Percentiles rank a stretch among this genome's conserved stretches.
Evolutionary conservation across 1,284 basidiomycete species (phyloP).

Genomic region (Tilletia walkeri): DNA sequence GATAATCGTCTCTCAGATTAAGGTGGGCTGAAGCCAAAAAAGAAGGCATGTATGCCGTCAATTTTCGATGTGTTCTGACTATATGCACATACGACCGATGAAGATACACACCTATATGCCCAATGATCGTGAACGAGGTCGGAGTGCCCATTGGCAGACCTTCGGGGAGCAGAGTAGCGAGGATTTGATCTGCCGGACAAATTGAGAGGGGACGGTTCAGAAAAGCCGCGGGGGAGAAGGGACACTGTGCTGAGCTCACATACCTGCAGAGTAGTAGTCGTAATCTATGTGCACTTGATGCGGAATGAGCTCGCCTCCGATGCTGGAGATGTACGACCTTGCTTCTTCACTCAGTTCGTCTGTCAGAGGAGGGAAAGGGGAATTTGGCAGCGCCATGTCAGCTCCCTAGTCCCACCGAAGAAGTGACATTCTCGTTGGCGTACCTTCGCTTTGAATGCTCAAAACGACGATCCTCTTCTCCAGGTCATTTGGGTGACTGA

Average conservation of each 20-base stretch:
- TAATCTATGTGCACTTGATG: conserved; percentile 2
- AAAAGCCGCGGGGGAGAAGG: not conserved
- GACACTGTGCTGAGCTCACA: not conserved
- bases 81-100: not conserved
- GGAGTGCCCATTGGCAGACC: conserved; percentile 76
- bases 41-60: not conserved
- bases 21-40: conserved; percentile 65
- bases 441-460: not conserved
- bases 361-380: conserved; percentile 45
- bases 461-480: not conserved
- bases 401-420: no score
- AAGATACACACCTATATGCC: conserved; percentile 74
- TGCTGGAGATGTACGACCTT: conserved; percentile 62
- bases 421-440: not conserved
- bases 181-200: conserved; percentile 69
- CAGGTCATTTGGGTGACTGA: not conserved
- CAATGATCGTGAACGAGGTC: conserved; percentile 79
- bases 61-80: conserved; percentile 12
- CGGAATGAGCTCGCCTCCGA: conserved; percentile 57
- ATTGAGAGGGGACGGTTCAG: not conserved
- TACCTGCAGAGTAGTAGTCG: conserved; percentile 3
- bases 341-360: conserved; percentile 67
- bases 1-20: conserved; percentile 83
- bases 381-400: no score
- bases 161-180: conserved; percentile 74